A percentile compares a stretch with the other conserved stretches of the same genome.
Conservation (phyloP, 1,284 basidiomycete genomes). For the Peniophora sp. region DNA sequence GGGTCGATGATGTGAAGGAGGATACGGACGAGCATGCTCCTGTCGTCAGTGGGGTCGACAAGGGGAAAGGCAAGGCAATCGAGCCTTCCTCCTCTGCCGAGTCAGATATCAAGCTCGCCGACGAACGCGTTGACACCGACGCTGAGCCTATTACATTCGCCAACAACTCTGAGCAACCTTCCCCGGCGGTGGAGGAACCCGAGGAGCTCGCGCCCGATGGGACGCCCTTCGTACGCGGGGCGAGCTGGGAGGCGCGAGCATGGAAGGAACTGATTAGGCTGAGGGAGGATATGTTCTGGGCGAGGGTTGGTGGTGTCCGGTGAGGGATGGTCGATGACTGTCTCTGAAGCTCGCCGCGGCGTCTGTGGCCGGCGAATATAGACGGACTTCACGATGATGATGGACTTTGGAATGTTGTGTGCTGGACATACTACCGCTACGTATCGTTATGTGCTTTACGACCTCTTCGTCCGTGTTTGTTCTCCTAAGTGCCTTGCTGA, state of each 20-base stretch:
- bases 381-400: background rate
- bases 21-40: background rate
- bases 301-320: slow-evolving; percentile 64
- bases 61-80: background rate
- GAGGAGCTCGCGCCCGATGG: slow-evolving; percentile 9
- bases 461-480: too few species aligned
- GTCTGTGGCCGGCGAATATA: too few species aligned
- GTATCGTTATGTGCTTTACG: too few species aligned
- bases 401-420: background rate
- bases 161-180: too few species aligned
- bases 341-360: too few species aligned
- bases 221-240: slow-evolving; percentile 36
- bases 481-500: too few species aligned
- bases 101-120: too few species aligned
- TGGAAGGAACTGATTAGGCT: slow-evolving; percentile 80
- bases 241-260: slow-evolving; percentile 83
- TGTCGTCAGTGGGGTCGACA: background rate
- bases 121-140: too few species aligned
- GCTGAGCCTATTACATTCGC: too few species aligned
- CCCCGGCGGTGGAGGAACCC: too few species aligned
- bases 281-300: slow-evolving; percentile 88
- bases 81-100: too few species aligned
- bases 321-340: slow-evolving; percentile 8
- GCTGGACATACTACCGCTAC: too few species aligned
- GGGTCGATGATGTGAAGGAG: background rate